phyloP scores from a whole-genome alignment of 495 filamentous ascomycete species.

The Penicillium longicatenatum region DNA sequence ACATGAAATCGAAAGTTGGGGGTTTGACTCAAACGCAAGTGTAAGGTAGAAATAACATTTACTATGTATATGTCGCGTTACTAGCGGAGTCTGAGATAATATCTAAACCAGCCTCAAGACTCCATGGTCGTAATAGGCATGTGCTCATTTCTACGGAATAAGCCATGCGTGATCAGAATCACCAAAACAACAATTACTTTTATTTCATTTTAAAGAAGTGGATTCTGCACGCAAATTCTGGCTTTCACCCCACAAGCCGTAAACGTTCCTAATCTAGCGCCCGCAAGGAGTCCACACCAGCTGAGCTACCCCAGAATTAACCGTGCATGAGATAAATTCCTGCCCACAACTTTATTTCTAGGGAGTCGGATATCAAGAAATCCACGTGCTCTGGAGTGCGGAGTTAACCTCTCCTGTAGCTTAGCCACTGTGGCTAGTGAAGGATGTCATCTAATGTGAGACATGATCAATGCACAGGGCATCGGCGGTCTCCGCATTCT shows the following conservation, averaged over 20 bases:
- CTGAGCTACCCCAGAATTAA: neutral
- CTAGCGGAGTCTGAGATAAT: too few relatives aligned
- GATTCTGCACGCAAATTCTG: neutral
- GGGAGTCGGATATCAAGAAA: neutral
- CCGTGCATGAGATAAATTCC: neutral
- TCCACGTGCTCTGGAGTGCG: neutral
- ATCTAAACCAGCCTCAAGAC: too few relatives aligned
- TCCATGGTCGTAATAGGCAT: too few relatives aligned
- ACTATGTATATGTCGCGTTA: too few relatives aligned
- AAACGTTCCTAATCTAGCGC: neutral
- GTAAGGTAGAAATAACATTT: too few relatives aligned
- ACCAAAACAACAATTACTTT: neutral
- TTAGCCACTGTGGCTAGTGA: slow-evolving; percentile 11
- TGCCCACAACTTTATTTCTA: neutral
- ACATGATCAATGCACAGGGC: slow-evolving; percentile 6
- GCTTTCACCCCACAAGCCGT: neutral
- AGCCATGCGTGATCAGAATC: neutral
- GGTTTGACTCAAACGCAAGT: too few relatives aligned
- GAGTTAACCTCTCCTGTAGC: neutral
- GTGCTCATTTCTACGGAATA: too few relatives aligned
- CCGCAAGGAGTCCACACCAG: neutral
- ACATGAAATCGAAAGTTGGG: too few relatives aligned
- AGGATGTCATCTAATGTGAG: neutral
- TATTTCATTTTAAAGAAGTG: neutral
- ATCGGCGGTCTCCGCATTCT: slow-evolving; percentile 28